A percentile compares a stretch with the other conserved stretches of the same genome.
Conservation (phyloP, 352 stramenopile genomes). For the Phytopythium montanum region DNA sequence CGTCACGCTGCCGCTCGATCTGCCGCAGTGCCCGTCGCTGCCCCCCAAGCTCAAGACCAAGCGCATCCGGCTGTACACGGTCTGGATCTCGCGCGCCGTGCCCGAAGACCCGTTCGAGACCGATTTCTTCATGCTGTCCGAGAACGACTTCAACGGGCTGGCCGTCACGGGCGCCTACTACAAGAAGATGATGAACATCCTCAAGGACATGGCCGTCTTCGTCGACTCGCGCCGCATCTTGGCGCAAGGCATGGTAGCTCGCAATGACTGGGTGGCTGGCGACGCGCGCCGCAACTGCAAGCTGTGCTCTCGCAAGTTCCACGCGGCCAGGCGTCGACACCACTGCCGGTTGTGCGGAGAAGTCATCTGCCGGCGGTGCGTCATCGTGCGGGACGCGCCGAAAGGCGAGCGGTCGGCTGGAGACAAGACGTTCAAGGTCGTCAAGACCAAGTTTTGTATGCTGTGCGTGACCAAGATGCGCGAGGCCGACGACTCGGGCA, state of each 20-base stretch:
- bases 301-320: conserved; percentile 62
- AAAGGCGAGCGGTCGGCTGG: conserved; percentile 19
- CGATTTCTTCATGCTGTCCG: conserved; percentile 54
- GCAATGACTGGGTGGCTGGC: conserved; percentile 47
- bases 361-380: conserved; percentile 71
- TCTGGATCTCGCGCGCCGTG: conserved; percentile 43
- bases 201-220: conserved; percentile 55
- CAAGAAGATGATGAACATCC: conserved; percentile 55
- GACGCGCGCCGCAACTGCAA: conserved; percentile 44
- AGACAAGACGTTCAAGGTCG: conserved; percentile 43
- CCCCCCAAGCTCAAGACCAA: conserved; percentile 45
- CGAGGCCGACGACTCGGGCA: conserved; percentile 17
- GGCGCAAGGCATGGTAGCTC: conserved; percentile 39
- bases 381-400: conserved; percentile 46
- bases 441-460: conserved; percentile 72
- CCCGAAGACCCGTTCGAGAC: conserved; percentile 35
- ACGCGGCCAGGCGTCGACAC: conserved; percentile 57
- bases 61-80: conserved; percentile 47
- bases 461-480: conserved; percentile 63
- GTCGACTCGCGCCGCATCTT: conserved; percentile 62
- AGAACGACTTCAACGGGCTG: conserved; percentile 45
- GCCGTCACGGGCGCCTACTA: conserved; percentile 32
- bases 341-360: conserved; percentile 80
- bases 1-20: conserved; percentile 56
- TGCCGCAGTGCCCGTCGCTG: conserved; percentile 58